These are phyloP conservation scores for Canavalia ensiformis DNA, from an alignment of 306 rosid species.

Conservation along the genomic window DNA sequence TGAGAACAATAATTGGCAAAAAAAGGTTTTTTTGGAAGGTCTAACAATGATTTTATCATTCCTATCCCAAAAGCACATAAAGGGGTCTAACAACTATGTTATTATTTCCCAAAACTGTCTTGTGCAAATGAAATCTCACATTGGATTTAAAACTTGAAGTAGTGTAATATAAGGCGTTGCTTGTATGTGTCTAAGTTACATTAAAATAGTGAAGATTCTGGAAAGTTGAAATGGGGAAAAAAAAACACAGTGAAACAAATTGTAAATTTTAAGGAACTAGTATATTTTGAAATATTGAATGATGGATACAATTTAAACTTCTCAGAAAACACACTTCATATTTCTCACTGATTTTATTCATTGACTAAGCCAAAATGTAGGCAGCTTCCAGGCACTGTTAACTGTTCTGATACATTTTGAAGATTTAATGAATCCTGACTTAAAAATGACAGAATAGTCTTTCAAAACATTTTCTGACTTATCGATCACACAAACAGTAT, in stretches of 20 bases:
- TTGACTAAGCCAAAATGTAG: background rate
- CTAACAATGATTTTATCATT: background rate
- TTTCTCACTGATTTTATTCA: slow-evolving; percentile 21
- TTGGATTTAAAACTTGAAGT: slow-evolving; percentile 15
- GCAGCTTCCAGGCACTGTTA: slow-evolving; percentile 1
- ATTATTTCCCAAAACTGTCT: background rate
- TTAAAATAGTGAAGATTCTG: background rate
- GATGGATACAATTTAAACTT: slow-evolving; percentile 16
- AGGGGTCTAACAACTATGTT: background rate
- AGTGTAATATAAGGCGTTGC: slow-evolving; percentile 6
- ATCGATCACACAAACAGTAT: background rate
- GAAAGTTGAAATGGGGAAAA: background rate
- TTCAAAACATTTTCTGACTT: background rate
- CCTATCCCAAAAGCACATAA: background rate
- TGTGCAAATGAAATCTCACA: background rate
- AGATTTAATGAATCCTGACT: background rate
- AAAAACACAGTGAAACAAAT: background rate
- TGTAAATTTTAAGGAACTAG: slow-evolving; percentile 2
- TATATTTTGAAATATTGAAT: background rate
- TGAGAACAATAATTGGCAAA: background rate
- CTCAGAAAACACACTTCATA: background rate
- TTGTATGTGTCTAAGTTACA: background rate
- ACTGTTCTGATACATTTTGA: slow-evolving; percentile 6
- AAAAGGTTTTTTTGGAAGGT: background rate
- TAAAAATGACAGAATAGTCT: slow-evolving; percentile 1